Conservation (phyloP, 441 rosid genomes). For the Populus hybrid region DNA sequence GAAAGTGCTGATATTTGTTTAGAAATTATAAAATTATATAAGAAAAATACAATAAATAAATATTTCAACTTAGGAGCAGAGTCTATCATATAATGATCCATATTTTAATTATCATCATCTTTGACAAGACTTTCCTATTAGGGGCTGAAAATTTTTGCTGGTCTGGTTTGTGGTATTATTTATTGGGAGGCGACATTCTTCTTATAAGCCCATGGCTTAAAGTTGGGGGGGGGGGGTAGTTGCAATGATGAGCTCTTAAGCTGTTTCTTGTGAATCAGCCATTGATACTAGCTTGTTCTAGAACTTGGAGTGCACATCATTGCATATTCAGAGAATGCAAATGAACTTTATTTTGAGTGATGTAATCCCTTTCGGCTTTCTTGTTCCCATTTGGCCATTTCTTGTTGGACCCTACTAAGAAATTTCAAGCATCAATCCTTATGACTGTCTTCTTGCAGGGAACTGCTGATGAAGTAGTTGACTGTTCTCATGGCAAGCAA, state of each 20-base stretch:
- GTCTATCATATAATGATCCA: neutral
- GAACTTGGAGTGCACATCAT: neutral
- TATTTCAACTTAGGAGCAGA: neutral
- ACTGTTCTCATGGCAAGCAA: conserved; percentile 93
- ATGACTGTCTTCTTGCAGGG: conserved; percentile 48
- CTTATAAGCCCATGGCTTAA: neutral
- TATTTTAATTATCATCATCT: too few species aligned
- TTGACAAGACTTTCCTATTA: neutral
- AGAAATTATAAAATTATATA: too few species aligned
- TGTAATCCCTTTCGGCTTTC: neutral
- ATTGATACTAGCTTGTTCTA: neutral
- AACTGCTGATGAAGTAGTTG: conserved; percentile 93
- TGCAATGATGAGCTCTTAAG: neutral
- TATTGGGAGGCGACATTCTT: neutral
- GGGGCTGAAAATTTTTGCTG: neutral
- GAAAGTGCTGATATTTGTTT: neutral
- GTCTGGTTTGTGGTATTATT: neutral
- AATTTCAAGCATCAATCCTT: neutral
- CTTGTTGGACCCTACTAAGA: neutral
- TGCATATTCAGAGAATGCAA: neutral
- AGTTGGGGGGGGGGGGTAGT: neutral
- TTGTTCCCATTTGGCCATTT: conserved; percentile 1
- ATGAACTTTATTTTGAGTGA: neutral
- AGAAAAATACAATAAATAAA: neutral
- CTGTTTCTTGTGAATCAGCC: neutral